These are phyloP conservation scores for Brasilioporus rufonigricans DNA, from an alignment of 768 basidiomycete genomes.

Conservation along the genomic window DNA sequence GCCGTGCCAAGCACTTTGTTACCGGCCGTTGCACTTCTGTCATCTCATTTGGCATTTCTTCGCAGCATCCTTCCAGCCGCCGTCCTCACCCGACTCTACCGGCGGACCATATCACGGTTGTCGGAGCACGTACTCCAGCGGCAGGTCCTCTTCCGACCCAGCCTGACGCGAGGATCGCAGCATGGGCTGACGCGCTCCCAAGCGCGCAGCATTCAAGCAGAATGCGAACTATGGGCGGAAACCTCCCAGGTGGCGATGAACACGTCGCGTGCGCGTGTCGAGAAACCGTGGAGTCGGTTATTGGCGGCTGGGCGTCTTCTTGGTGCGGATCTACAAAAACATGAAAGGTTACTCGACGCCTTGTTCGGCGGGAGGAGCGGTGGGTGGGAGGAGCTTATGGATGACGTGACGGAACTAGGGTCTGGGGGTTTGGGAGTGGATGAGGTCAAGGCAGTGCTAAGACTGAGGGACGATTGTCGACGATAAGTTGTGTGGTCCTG, in stretches of 20 bases:
- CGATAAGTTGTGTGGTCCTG: constrained; percentile 4
- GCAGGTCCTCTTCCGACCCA: constrained; percentile 74
- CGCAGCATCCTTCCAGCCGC: constrained; percentile 59
- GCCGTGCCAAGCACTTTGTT: constrained; percentile 70
- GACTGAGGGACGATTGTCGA: constrained; percentile 40
- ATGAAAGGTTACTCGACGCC: constrained; percentile 27
- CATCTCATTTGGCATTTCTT: constrained; percentile 74
- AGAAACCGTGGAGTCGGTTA: constrained; percentile 75
- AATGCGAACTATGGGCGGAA: constrained; percentile 83
- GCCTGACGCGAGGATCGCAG: constrained; percentile 44
- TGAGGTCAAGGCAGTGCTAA: constrained; percentile 58
- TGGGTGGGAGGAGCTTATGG: constrained; percentile 51
- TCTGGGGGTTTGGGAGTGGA: constrained; percentile 60
- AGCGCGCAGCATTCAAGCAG: constrained; percentile 60
- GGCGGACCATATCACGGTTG: constrained; percentile 66
- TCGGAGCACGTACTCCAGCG: constrained; percentile 81
- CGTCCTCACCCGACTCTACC: constrained; percentile 63
- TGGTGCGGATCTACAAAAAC: constrained; percentile 45
- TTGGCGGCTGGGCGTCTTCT: constrained; percentile 69
- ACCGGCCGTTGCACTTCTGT: constrained; percentile 73
- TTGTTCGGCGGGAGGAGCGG: constrained; percentile 17
- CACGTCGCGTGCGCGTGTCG: constrained; percentile 49
- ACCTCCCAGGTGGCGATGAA: constrained; percentile 62
- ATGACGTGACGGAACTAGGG: constrained; percentile 51
- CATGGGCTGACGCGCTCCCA: constrained; percentile 37